Conservation (phyloP, 192 early-diverging fungal genomes). For the Entophlyctis luteolus region DNA sequence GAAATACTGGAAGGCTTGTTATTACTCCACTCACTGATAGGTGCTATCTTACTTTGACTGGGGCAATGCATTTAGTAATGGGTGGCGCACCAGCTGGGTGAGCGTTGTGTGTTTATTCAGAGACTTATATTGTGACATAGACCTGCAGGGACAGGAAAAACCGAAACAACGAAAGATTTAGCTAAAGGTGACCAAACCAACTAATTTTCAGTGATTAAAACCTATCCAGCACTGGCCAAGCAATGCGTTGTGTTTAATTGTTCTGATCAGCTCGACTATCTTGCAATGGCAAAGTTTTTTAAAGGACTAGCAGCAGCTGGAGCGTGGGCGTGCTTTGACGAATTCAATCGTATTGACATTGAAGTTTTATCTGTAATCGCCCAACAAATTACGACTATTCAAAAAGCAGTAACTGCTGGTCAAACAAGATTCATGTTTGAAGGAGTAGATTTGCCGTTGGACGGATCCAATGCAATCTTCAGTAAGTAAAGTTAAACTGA, state of each 20-base stretch:
- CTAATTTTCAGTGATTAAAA: no score
- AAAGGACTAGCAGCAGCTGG: constrained; percentile 56
- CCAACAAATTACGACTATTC: constrained; percentile 61
- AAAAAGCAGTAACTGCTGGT: constrained; percentile 51
- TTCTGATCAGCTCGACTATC: constrained; percentile 59
- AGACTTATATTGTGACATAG: not conserved
- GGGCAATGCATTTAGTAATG: constrained; percentile 63
- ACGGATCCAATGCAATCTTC: constrained; percentile 60
- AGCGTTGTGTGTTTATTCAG: not conserved
- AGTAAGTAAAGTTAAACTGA: constrained; percentile 5
- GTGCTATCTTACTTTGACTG: constrained; percentile 56
- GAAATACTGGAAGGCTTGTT: constrained; percentile 57
- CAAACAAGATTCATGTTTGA: constrained; percentile 56
- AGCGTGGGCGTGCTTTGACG: constrained; percentile 66
- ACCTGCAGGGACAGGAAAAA: constrained; percentile 56
- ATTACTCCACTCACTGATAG: constrained; percentile 60
- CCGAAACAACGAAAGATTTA: constrained; percentile 59
- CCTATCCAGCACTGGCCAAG: constrained; percentile 55
- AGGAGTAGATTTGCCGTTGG: constrained; percentile 54
- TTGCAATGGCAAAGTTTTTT: constrained; percentile 65
- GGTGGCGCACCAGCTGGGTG: constrained; percentile 60
- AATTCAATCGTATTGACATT: constrained; percentile 64
- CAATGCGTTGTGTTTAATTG: constrained; percentile 66
- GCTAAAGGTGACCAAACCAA: no score
- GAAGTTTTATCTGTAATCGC: constrained; percentile 62